A percentile compares a stretch with the other conserved stretches of the same genome.
These are phyloP conservation scores for Papilionanthe hybrid DNA, from an alignment of 116 monocot genomes.

Conservation along the genomic window DNA sequence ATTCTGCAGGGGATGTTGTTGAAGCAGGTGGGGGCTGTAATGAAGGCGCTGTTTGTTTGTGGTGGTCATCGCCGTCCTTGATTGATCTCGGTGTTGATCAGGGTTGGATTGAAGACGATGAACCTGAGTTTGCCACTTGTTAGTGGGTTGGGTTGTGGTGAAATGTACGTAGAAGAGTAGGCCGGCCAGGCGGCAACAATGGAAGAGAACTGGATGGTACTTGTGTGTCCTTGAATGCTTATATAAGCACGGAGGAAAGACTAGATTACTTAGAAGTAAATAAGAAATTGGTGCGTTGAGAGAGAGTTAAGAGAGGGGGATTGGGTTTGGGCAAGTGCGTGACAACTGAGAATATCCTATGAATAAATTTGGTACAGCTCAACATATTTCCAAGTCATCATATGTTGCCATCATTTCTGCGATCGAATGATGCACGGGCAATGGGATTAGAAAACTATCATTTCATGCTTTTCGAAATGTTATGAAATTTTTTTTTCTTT, in stretches of 20 bases:
- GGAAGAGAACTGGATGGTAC: neutral
- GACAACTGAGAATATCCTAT: neutral
- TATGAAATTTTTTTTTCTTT: no score
- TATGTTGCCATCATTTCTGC: no score
- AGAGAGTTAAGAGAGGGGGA: no score
- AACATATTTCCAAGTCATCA: no score
- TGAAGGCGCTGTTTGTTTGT: neutral
- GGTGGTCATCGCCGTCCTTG: neutral
- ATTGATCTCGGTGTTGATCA: neutral
- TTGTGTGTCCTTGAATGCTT: neutral
- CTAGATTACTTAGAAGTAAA: neutral
- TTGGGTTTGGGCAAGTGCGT: no score
- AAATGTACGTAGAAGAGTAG: neutral
- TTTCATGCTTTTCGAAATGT: no score
- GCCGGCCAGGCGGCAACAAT: no score
- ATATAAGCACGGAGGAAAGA: neutral
- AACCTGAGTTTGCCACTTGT: neutral
- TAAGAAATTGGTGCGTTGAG: no score
- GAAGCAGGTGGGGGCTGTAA: neutral
- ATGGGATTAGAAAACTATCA: no score
- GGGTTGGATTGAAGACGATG: neutral
- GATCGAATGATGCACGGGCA: no score
- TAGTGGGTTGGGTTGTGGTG: neutral
- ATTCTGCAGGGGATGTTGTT: conserved; percentile 18
- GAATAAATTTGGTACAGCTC: no score